Evolutionary conservation across 2,329 filamentous ascomycete genomes (phyloP), one percentile per base, ranked within the genome.

Genomic region (Myriosclerotinia curreyana): DNA sequence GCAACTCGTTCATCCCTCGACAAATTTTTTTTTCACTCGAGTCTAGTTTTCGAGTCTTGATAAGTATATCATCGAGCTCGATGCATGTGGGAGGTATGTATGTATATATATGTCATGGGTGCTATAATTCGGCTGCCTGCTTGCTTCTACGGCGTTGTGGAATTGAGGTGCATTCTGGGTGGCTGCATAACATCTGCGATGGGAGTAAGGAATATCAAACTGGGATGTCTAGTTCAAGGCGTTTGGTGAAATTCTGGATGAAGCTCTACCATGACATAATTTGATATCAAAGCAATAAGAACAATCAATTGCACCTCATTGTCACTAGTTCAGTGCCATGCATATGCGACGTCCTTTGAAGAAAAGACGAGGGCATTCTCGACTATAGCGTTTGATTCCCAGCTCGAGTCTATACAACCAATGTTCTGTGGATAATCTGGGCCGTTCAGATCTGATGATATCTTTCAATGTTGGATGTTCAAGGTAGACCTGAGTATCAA

Each of bases 121-220:
- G 46, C 40, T 58, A 60, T 56, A 52, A n/a, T n/a, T 63, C 65
- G 68, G 68, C 36, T 66, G 63, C 50, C 65, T 68, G 64, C 66
- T 67, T 59, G 55, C 55, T 36, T 48, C 54, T 36, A 59, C 36
- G 44, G 54, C 36, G 61, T 60, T 67, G 65, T 59, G 62, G 55
- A 64, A 31, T 46, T 28, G n/a, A 28, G 38, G 62, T 60, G 55
- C 62, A 60, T 61, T 28, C 42, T 49, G 66, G 61, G 36, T 66
- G 59, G 60, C 48, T 65, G 67, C 66, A 69, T 67, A 38, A 65
- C 67, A 66, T 69, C 60, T 54, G 44, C 40, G 54, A 60, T 58
- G 51, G 40, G 36, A 51, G 36, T 25, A 36, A 20, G 28, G 11
- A 42, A 50, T 49, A 44, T 59, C 34, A 34, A 34, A 51, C 51